These are phyloP conservation scores for Phytophthora uliginosa DNA, from an alignment of 352 stramenopile species.

Conservation along the genomic window DNA sequence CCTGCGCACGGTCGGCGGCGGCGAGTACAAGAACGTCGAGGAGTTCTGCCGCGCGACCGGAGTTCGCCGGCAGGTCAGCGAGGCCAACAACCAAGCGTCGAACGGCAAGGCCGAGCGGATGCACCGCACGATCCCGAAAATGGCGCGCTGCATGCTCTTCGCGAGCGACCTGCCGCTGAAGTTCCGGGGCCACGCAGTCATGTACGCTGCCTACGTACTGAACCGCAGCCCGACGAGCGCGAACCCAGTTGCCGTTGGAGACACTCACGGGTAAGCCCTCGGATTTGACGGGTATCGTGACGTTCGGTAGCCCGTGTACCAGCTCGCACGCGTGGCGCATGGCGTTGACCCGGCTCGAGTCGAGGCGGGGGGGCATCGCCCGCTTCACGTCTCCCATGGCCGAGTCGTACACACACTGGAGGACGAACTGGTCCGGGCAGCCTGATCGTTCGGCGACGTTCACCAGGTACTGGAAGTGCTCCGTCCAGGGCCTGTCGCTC, in stretches of 20 bases:
- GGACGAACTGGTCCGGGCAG: neutral
- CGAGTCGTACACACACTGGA: neutral
- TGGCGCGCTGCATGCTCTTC: neutral
- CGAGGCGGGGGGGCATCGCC: neutral
- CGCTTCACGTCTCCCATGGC: neutral
- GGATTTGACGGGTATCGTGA: too few relatives aligned
- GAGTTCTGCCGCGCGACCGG: neutral
- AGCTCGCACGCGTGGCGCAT: neutral
- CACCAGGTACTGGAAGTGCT: neutral
- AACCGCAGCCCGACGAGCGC: too few relatives aligned
- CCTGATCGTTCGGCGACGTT: neutral
- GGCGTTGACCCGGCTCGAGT: neutral
- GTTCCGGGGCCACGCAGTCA: too few relatives aligned
- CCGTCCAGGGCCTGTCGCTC: neutral
- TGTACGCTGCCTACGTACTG: too few relatives aligned
- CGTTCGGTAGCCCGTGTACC: neutral
- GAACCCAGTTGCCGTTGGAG: too few relatives aligned
- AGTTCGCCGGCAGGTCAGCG: neutral
- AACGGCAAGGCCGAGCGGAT: too few relatives aligned
- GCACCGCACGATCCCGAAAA: neutral
- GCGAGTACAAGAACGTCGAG: neutral
- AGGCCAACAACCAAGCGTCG: neutral
- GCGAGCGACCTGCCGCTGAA: neutral
- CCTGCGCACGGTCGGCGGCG: too few relatives aligned
- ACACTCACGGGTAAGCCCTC: too few relatives aligned